Evolutionary conservation across 192 early-diverging fungal species (phyloP).

Genomic region (Helicostylum pulchrum): DNA sequence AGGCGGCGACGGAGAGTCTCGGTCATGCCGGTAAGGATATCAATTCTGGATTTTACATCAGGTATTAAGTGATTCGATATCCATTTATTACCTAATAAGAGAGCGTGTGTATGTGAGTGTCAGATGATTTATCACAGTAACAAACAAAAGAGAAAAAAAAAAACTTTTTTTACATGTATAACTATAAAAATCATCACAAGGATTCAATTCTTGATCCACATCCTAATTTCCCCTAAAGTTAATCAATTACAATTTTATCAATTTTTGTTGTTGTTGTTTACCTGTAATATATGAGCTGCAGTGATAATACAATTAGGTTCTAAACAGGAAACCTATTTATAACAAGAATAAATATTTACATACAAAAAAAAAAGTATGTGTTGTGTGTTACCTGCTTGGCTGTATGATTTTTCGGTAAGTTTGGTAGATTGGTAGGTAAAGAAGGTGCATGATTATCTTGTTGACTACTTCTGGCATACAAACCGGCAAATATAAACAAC

Average conservation of each 20-base stretch:
- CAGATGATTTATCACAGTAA: too few species aligned
- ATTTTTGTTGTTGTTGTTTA: background rate
- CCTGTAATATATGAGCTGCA: slow-evolving; percentile 51
- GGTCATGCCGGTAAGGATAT: background rate
- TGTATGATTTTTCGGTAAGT: slow-evolving; percentile 12
- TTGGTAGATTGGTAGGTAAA: slow-evolving; percentile 9
- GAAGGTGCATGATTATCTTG: slow-evolving; percentile 8
- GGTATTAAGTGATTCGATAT: slow-evolving; percentile 53
- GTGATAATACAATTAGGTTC: slow-evolving; percentile 58
- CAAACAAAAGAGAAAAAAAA: too few species aligned
- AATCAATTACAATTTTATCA: background rate
- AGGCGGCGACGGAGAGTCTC: background rate
- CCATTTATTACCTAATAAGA: slow-evolving; percentile 49
- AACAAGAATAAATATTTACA: background rate
- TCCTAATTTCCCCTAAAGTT: too few species aligned
- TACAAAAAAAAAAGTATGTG: background rate
- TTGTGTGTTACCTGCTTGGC: slow-evolving; percentile 8
- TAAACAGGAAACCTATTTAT: slow-evolving; percentile 34
- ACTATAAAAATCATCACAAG: slow-evolving; percentile 65
- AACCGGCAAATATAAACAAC: slow-evolving; percentile 29
- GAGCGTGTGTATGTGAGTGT: too few species aligned
- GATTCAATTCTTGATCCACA: slow-evolving; percentile 52
- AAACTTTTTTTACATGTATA: slow-evolving; percentile 56
- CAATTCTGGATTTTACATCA: slow-evolving; percentile 52
- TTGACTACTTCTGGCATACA: slow-evolving; percentile 28